Evolutionary conservation across 257 asterid species (phyloP).

Genomic region (Primulina tabacum): DNA sequence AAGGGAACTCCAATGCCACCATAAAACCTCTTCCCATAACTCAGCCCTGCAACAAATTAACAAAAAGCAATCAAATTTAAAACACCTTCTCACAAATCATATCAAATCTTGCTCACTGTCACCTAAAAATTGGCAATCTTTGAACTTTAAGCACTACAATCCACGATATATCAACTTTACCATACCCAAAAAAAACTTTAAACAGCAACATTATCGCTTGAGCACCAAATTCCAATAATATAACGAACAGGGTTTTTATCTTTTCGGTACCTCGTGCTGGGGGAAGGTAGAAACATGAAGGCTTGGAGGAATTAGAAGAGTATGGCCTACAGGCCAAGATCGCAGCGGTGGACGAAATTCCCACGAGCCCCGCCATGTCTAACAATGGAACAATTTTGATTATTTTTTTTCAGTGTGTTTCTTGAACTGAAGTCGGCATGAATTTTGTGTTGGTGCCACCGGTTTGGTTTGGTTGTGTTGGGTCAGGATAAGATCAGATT

Average conservation of each 20-base stretch:
- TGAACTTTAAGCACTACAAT: conserved; percentile 12
- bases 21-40: conserved; percentile 50
- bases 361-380: conserved; percentile 52
- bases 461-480: conserved; percentile 20
- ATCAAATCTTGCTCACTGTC: conserved; percentile 5
- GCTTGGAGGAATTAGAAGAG: conserved; percentile 37
- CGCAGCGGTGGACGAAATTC: conserved; percentile 49
- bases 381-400: neutral
- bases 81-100: conserved; percentile 2
- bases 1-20: conserved; percentile 55
- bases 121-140: conserved; percentile 5
- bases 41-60: conserved; percentile 37
- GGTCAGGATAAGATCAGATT: conserved; percentile 68
- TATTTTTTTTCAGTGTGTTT: conserved; percentile 7
- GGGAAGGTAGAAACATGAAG: conserved; percentile 34
- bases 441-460: conserved; percentile 23
- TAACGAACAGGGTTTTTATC: conserved; percentile 4
- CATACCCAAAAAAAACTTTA: neutral
- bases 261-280: conserved; percentile 38
- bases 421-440: conserved; percentile 8
- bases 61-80: conserved; percentile 5
- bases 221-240: conserved; percentile 12
- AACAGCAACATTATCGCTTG: conserved; percentile 16
- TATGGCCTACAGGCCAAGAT: conserved; percentile 42
- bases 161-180: neutral